Conservation (phyloP, 805 yeast species). For the Metschnikowia henanensis region DNA sequence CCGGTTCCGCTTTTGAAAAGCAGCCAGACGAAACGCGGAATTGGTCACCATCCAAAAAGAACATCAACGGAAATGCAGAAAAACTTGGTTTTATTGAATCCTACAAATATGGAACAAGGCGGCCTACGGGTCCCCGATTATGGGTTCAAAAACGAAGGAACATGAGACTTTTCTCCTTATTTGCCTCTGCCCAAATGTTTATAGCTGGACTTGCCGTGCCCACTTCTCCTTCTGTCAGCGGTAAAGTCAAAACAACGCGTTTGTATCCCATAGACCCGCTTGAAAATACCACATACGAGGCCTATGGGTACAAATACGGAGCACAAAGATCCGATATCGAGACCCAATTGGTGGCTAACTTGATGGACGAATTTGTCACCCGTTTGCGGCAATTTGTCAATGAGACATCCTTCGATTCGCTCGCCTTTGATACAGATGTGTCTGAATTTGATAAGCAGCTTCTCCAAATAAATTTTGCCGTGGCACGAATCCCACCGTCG, state of each 20-base stretch:
- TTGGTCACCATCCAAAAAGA: too few species aligned
- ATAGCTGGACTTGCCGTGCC: too few species aligned
- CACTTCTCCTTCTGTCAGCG: too few species aligned
- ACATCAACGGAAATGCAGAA: too few species aligned
- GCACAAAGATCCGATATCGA: not conserved
- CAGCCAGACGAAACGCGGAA: too few species aligned
- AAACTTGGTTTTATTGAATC: too few species aligned
- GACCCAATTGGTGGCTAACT: not conserved
- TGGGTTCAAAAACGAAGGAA: too few species aligned
- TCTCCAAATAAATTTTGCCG: not conserved
- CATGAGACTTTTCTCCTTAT: too few species aligned
- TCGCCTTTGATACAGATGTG: not conserved
- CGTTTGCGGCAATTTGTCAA: not conserved
- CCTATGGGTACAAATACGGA: not conserved
- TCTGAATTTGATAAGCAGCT: not conserved
- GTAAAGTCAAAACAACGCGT: not conserved
- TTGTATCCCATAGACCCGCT: not conserved
- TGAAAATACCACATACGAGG: not conserved
- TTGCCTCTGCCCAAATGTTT: too few species aligned
- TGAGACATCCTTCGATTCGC: not conserved
- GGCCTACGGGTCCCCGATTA: too few species aligned
- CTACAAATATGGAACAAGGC: too few species aligned
- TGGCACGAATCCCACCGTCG: not conserved
- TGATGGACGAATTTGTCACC: not conserved
- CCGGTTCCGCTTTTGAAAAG: too few species aligned